Base-by-base conservation (phyloP, 2,329 filamentous ascomycete species). In the Chlorencoelia australis region DNA sequence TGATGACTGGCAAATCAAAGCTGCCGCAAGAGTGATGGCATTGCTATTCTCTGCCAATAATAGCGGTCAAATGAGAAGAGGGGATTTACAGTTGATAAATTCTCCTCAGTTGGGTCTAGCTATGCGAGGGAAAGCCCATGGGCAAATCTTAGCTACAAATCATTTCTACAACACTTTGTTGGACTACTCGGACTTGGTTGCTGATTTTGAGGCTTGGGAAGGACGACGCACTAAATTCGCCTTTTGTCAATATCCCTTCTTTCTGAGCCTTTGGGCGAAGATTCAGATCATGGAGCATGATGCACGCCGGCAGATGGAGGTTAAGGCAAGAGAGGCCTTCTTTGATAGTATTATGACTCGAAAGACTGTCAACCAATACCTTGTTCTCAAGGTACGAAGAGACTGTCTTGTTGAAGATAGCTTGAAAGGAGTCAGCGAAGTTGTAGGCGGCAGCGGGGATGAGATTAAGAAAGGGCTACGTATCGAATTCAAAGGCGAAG, bases 231-330 rank as follows among this genome's bases (percentile, higher is more conserved):
- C 71, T 14, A 84, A 77, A 47, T 94, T 94, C 54, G 74, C 83
- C 0, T 94, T 95, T 54, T 94, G 87, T 55, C 85, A 94, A 55
- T 94, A 93, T 51, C 86, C 88, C 0, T 93, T 94, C 52, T 79
- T 94, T 48, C 67, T 95, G 26, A 94, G 86, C 43, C 87, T 95
- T 46, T 88, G 85, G 66, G 82, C 87, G 18, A 95, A 95, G 59
- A 94, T 91, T 40, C 81, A 81, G 46, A 89, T 94, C 30, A 67
- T 94, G 50, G 86, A 94, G 53, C 75, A 93, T 51, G 88, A 95
- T 58, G 84, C 86, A 6, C 75, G 79, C 44, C 74, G 87, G 6
- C 86, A 94, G 58, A 94, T 94, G 87, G 79, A 86, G 52, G 77
- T 75, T 45, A 89, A 86, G 57, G 87, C 87, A 7, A 72, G 87